Base-by-base conservation (phyloP, 1,139 yeast species). In the Zygosaccharomyces sapae region DNA sequence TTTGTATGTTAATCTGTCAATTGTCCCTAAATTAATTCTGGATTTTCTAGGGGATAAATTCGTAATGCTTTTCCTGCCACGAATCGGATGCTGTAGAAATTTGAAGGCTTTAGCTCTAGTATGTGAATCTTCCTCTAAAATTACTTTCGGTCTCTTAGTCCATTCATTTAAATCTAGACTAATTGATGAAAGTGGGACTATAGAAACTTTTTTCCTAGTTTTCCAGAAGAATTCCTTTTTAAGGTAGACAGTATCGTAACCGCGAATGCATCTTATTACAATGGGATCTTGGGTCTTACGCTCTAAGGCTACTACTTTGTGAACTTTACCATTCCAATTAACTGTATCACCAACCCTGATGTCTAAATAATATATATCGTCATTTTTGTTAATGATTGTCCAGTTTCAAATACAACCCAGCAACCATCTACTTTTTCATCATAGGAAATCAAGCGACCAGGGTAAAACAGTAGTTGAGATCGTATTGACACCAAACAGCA, bases 251-350 rank as follows among this genome's bases (percentile, higher is more conserved):
- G 71, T 62, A 58, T 80, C 80, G 58, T 70, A 82, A 0, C 88
- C 88, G 55, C 87, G 65, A 46, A 80, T 69, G 57, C 87, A 81
- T 38, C 69, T 62, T 4, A 81, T 72, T 0, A 55, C 46, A 29
- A 51, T 36, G 4, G 45, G 46, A 3, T 57, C 57, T 19, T 48
- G 29, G 6, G 34, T 38, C n/a, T 42, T 51, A 42, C 68, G 59
- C 36, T 69, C 65, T 34, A 82, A 61, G 0, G 82, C 85, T 2
- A 74, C 69, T 1, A 82, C 78, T 8, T 59, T 54, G 50, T 70
- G 76, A 10, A 61, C 61, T n/a, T 51, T 53, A 7, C 59, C 62
- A 9, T 55, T 56, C 46, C 64, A 55, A 6, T 58, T 61, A 1
- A 75, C 67, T 0, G 44, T 46, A 50, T 75, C 79, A 2, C 77